Base-by-base conservation (phyloP, 768 basidiomycete genomes). In the Gloeopeniophorella convolvens region DNA sequence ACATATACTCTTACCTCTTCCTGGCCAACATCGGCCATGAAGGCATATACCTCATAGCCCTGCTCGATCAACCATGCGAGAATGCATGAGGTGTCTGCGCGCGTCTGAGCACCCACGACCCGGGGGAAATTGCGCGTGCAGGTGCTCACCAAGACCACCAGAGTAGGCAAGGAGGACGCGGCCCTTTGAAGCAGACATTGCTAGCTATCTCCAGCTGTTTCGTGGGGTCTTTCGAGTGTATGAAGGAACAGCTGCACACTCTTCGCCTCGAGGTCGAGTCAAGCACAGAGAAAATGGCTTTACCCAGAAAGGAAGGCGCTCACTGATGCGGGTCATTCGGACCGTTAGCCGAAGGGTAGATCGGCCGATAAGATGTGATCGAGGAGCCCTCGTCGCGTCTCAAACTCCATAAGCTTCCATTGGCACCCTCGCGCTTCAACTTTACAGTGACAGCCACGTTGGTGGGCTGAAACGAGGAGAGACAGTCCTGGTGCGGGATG, bases 41-140 rank as follows among this genome's bases (percentile, higher is more conserved):
- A 98, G 20, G 93, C 91, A 60, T 86, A 82, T 57, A 97, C 95
- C 64, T 98, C 89, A 70, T 98, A 99, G 50, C 91, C 93, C 67
- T 97, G 77, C 67, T 99, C 96, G 68, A 98, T 92, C 70, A 99
- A 76, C 95, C 95, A 99, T 45, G 91, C 91, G 61, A 98, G 85
- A 72, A 99, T 99, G 71, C 95, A 98, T 31, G 95, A 97, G 18
- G 96, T 99, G 70, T 99, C 96, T 94, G 61, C 9, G 48, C 32
- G 4, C 4, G 31, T 23, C 27, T 51, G 15, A 46, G 27, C 30
- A 40, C 40, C 40, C 4, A 35, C 9, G 12, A 37, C 37, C 23
- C n/a, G n/a, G n/a, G n/a, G n/a, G n/a, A n/a, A 27, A n/a, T 20
- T 32, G 24, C 7, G 15, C 28, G n/a, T 36, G 18, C 12, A 13